Evolutionary conservation across 2,329 filamentous ascomycete genomes (phyloP), one percentile per base, ranked within the genome.

Genomic region (Nakataea oryzae): DNA sequence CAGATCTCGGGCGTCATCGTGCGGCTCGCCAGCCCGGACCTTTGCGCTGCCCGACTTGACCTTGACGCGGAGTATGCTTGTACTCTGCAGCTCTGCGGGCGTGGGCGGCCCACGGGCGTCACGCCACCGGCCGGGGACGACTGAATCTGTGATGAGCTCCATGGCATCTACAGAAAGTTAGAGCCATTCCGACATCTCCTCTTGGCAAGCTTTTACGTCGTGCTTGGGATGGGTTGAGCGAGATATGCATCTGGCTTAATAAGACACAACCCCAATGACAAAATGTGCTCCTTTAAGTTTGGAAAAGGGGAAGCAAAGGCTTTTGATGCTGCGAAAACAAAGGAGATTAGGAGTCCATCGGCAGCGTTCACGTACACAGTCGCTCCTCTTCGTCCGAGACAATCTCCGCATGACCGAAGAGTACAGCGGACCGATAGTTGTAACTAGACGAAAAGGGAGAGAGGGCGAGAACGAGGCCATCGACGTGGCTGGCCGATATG

Each of bases 381-480:
- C 90, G 90, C 76, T 96, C 91, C 3, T 80, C 82, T 0, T 75
- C 72, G 64, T 88, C 84, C 2, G 84, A 82, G 8, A 96, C 89
- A 1, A 88, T 73, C 11, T 74, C 78, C 0, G 88, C 91, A 71
- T 86, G 83, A 1, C 91, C 92, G 69, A 93, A 91, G 14, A 95
- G 79, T 11, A 91, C 78, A 13, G 89, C 89, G 54, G 87, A 91
- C 65, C 90, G 89, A 76, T 95, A 96, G 78, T 96, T 93, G 78
- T 91, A 93, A 76, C 84, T 90, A 78, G 96, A 90, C 63, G 83
- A 84, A 76, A 90, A 89, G 14, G 91, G 89, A 0, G 91, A 91
- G 17, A 96, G 81, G 26, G 89, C 83, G 34, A 96, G 83, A 11
- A 96, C 86, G 61, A 95, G 78, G 54, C 91, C 91, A 75, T 96